Evolutionary conservation across 441 rosid species (phyloP).

Genomic region (Raphanus hybrid): DNA sequence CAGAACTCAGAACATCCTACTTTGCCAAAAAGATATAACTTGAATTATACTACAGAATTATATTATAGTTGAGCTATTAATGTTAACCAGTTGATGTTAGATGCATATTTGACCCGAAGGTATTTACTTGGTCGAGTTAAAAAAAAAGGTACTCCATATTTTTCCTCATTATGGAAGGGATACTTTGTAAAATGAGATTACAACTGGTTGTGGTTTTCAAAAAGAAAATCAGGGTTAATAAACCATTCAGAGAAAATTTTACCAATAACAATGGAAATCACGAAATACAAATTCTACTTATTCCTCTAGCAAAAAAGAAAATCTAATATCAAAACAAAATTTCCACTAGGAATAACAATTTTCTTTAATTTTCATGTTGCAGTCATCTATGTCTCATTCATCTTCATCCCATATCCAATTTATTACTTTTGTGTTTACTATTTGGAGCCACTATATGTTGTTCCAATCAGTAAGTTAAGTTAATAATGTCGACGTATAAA

Average conservation of each 20-base stretch:
- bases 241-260: not conserved
- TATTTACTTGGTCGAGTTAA: no score
- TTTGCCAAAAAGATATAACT: not conserved
- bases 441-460: conserved; percentile 15
- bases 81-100: not conserved
- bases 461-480: not conserved
- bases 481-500: not conserved
- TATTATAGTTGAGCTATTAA: not conserved
- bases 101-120: not conserved
- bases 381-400: conserved; percentile 5
- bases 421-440: not conserved
- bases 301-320: not conserved
- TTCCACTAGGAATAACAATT: not conserved
- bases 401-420: conserved; percentile 3
- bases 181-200: not conserved
- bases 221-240: not conserved
- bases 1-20: not conserved
- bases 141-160: no score
- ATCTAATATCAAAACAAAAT: no score
- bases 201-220: not conserved
- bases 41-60: not conserved
- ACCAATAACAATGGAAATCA: not conserved
- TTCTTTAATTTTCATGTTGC: not conserved
- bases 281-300: not conserved
- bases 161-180: not conserved